Evolutionary conservation across 345 rosid species (phyloP), one percentile per base, ranked within the genome.

Genomic region (Zanthoxylum bungeanum): DNA sequence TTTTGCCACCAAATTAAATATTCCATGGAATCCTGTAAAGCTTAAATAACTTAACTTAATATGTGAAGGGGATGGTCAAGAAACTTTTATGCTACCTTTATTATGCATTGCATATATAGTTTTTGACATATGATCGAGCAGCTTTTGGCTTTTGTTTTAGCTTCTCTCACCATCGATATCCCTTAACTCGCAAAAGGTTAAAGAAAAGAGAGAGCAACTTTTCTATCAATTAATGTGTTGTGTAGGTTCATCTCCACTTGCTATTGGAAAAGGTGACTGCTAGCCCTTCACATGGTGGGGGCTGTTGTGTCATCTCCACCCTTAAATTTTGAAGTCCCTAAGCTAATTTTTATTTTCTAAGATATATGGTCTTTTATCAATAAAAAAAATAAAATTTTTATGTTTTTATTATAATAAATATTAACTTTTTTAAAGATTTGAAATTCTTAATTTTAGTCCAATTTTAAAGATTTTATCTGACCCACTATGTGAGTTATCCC

Each of bases 281-380:
- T 73, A 16, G 59, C 64, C 62, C 62, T 68, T 76, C 84, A 80
- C 84, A 68, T 78, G 84, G 80, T 78, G 80, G 75, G 72, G 80
- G 64, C 16, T 47, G 40, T 37, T 68, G 50, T 64, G 67, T 70
- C 71, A 36, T 63, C 64, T 51, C 69, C 51, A 61, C 30, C 14
- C 71, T 60, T n/a, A n/a, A n/a, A n/a, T n/a, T n/a, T n/a, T n/a
- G n/a, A n/a, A n/a, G n/a, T n/a, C n/a, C n/a, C n/a, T n/a, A n/a
- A n/a, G n/a, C n/a, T n/a, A n/a, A n/a, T n/a, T n/a, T n/a, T n/a
- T n/a, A n/a, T n/a, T n/a, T n/a, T n/a, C n/a, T n/a, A n/a, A n/a
- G n/a, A n/a, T n/a, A n/a, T n/a, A n/a, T n/a, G n/a, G n/a, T n/a
- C n/a, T n/a, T n/a, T n/a, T n/a, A n/a, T n/a, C n/a, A n/a, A n/a